Base-by-base conservation (phyloP, 2,329 filamentous ascomycete genomes). In the Dryadomyces quercus-mongolicae region DNA sequence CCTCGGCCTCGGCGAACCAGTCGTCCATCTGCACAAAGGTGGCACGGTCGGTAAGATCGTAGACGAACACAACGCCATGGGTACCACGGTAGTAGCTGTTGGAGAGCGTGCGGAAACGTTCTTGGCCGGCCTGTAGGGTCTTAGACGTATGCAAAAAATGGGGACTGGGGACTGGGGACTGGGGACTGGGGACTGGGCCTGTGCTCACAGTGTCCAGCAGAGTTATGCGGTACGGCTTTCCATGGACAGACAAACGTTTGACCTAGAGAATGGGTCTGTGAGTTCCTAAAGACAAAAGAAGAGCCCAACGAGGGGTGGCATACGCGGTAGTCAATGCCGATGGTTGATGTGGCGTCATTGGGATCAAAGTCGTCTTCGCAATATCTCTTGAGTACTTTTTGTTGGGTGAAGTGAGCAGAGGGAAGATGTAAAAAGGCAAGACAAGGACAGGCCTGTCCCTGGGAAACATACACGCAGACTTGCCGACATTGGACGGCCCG, bases 321-420 rank as follows among this genome's bases (percentile, higher is more conserved):
- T 53, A 78, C 75, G 66, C 77, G 76, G 64, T 76, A 79, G 61
- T 80, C 77, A 56, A 80, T 76, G 34, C 76, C 77, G 58, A 80
- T 79, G 2, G 77, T 80, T 6, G 77, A 75, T 7, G 75, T 73
- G 4, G 74, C 73, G 40, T 70, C 72, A 61, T 79, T 75, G 5
- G 74, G 71, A 56, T 80, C 77, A 60, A 78, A 80, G 60, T 78
- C 74, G 62, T 79, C 74, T 58, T 79, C 75, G 62, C 74, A 78
- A 59, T 80, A 80, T 60, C 76, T 68, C 56, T 75, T 71, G 49
- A 80, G 66, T 57, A 80, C 75, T 78, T n/a, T n/a, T n/a, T 34
- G 38, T 31, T 59, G 21, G 8, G 9, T 10, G 34, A 20, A 20
- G 53, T 46, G 31, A 42, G 44, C 34, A 40, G 50, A n/a, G 21